These are phyloP conservation scores for Fraxinus excelsior DNA, from an alignment of 257 asterid species.

Conservation along the genomic window DNA sequence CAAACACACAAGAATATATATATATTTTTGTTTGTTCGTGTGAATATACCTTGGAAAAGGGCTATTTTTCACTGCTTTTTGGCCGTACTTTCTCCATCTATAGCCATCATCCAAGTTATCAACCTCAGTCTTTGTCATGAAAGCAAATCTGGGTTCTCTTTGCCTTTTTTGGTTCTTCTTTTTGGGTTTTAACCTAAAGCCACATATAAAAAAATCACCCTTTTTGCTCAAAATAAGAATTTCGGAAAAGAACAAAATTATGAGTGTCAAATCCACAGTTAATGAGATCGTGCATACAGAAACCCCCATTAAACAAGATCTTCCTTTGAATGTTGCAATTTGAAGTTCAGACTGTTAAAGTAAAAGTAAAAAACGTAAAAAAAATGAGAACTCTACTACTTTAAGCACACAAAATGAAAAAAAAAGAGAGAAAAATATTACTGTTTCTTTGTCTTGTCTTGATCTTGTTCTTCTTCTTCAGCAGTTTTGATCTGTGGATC, in stretches of 20 bases:
- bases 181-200: constrained; percentile 40
- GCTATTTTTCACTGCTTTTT: constrained; percentile 65
- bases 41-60: constrained; percentile 51
- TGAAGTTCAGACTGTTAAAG: background rate
- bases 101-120: constrained; percentile 68
- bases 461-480: constrained; percentile 33
- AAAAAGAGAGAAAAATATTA: constrained; percentile 13
- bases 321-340: background rate
- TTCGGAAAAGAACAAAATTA: background rate
- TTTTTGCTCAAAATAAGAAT: background rate
- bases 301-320: background rate
- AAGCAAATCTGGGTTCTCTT: constrained; percentile 55
- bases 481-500: constrained; percentile 20
- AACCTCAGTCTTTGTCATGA: constrained; percentile 59
- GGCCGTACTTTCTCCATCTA: constrained; percentile 72
- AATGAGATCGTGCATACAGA: constrained; percentile 1
- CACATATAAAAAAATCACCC: background rate
- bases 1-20: background rate
- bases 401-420: background rate
- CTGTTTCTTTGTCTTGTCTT: constrained; percentile 37
- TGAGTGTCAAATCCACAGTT: background rate
- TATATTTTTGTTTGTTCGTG: background rate
- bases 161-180: constrained; percentile 51
- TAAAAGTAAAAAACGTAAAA: background rate
- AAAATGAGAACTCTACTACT: background rate